phyloP scores from a whole-genome alignment of 2,329 filamentous ascomycete species.

The Aspergillus intermedius region DNA sequence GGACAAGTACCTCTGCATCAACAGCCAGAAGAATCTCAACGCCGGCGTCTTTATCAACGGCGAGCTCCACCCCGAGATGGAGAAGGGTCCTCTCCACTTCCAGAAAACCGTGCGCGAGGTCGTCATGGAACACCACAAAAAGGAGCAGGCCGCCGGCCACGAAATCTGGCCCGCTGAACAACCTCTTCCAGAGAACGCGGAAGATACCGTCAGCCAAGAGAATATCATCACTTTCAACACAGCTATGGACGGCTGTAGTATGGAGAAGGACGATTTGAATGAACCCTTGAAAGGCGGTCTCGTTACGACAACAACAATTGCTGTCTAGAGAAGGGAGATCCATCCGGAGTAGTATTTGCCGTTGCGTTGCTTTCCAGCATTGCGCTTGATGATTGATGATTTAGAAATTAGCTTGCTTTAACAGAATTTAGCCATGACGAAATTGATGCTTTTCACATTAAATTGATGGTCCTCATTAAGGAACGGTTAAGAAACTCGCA shows the following conservation, averaged over 20 bases:
- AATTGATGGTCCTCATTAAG: background rate
- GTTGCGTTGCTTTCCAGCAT: background rate
- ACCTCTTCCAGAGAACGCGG: background rate
- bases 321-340: background rate
- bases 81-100: constrained; percentile 53
- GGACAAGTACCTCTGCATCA: constrained; percentile 55
- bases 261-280: background rate
- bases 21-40: constrained; percentile 56
- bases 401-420: background rate
- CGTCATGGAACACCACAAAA: constrained; percentile 41
- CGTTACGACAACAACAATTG: background rate
- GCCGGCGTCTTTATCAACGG: constrained; percentile 57
- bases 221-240: background rate
- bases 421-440: background rate
- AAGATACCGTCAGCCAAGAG: background rate
- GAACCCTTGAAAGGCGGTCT: background rate
- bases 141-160: constrained; percentile 37
- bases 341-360: background rate
- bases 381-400: background rate
- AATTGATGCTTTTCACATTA: background rate
- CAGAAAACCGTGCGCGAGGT: constrained; percentile 45
- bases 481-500: too few species aligned
- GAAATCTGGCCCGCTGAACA: constrained; percentile 47
- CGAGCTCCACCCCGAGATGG: constrained; percentile 54
- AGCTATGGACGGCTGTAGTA: background rate